Percentiles rank a stretch among this genome's conserved stretches.
phyloP scores from a whole-genome alignment of 2,329 filamentous ascomycete species.

The Diaporthe batatas region DNA sequence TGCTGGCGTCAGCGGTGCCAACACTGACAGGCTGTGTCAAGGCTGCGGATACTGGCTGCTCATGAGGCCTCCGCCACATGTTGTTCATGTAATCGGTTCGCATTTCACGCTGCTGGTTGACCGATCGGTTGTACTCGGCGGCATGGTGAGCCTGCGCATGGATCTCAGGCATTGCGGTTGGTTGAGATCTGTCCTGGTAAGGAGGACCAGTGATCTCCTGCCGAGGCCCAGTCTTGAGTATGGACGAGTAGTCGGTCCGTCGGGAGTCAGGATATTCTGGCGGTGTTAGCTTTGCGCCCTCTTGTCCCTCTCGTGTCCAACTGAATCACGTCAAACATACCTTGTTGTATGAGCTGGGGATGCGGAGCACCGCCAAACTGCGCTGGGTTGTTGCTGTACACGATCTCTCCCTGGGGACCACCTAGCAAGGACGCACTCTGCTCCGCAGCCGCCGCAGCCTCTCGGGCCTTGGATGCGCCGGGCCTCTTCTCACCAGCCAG shows the following conservation, averaged over 20 bases:
- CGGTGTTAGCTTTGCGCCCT: slow-evolving; percentile 87
- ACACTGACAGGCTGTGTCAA: slow-evolving; percentile 56
- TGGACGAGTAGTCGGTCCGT: slow-evolving; percentile 84
- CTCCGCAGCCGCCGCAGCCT: slow-evolving; percentile 79
- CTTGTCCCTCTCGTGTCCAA: slow-evolving; percentile 72
- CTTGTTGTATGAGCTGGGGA: slow-evolving; percentile 78
- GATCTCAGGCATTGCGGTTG: slow-evolving; percentile 82
- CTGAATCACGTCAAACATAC: slow-evolving; percentile 71
- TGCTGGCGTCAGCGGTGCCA: slow-evolving; percentile 57
- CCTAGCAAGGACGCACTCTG: slow-evolving; percentile 72
- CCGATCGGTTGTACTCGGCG: slow-evolving; percentile 88
- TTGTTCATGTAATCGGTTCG: slow-evolving; percentile 84
- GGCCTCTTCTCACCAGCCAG: slow-evolving; percentile 95
- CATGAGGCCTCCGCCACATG: slow-evolving; percentile 86
- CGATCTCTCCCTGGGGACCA: slow-evolving; percentile 84
- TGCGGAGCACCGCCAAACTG: slow-evolving; percentile 77
- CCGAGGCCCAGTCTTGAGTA: slow-evolving; percentile 81
- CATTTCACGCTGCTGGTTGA: slow-evolving; percentile 84
- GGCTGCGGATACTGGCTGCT: slow-evolving; percentile 71
- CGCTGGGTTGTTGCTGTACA: slow-evolving; percentile 82
- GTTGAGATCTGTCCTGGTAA: slow-evolving; percentile 88
- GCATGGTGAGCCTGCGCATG: slow-evolving; percentile 89
- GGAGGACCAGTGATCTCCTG: slow-evolving; percentile 90
- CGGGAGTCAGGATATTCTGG: slow-evolving; percentile 83
- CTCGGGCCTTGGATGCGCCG: slow-evolving; percentile 88